Percentiles rank a stretch among this genome's conserved stretches.
These are phyloP conservation scores for Beauveria australis DNA, from an alignment of 2,329 filamentous ascomycete genomes.

Conservation along the genomic window DNA sequence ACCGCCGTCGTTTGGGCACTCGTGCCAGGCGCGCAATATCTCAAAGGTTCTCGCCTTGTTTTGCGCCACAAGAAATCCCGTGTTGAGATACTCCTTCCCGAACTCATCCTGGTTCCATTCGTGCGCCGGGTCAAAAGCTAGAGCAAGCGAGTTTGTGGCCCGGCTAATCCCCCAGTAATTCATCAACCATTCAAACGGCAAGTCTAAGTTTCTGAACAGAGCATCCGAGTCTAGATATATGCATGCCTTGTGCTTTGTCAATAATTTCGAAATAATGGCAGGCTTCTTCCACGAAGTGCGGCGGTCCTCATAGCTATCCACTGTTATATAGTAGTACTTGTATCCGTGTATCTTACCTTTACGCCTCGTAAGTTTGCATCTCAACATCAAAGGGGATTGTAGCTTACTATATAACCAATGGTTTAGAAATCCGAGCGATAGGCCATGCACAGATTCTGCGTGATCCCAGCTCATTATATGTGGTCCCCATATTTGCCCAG, in stretches of 20 bases:
- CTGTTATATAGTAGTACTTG: slow-evolving; percentile 37
- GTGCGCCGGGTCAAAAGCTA: slow-evolving; percentile 30
- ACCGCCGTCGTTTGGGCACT: slow-evolving; percentile 31
- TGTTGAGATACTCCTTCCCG: slow-evolving; percentile 38
- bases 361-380: not conserved
- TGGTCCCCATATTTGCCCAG: slow-evolving; percentile 28
- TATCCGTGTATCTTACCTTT: slow-evolving; percentile 37
- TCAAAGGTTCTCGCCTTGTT: slow-evolving; percentile 39
- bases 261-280: slow-evolving; percentile 31
- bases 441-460: slow-evolving; percentile 23
- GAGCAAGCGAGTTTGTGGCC: slow-evolving; percentile 31
- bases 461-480: slow-evolving; percentile 29
- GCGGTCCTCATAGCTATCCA: slow-evolving; percentile 29
- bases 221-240: slow-evolving; percentile 38
- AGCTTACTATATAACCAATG: slow-evolving; percentile 35
- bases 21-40: slow-evolving; percentile 41
- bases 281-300: slow-evolving; percentile 41
- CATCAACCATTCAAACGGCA: slow-evolving; percentile 39
- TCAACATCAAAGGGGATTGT: no score
- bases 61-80: slow-evolving; percentile 46
- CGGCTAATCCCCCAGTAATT: slow-evolving; percentile 37
- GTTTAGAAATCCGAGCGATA: slow-evolving; percentile 34
- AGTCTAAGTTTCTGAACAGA: slow-evolving; percentile 34
- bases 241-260: slow-evolving; percentile 34
- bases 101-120: slow-evolving; percentile 32